phyloP scores from a whole-genome alignment of 768 basidiomycete species.

The Russula abietina region DNA sequence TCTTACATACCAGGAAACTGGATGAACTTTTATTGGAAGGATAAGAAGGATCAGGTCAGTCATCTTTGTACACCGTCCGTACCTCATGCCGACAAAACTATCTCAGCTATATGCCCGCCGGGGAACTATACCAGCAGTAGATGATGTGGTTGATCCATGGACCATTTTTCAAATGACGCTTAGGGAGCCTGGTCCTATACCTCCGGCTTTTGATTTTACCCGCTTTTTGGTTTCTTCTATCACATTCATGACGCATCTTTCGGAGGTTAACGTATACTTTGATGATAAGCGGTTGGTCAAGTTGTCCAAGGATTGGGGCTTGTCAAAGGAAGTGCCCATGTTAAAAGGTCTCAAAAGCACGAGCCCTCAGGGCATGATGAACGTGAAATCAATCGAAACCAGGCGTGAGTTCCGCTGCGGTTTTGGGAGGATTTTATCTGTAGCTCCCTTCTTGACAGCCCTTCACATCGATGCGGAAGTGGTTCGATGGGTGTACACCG shows the following conservation, averaged over 20 bases:
- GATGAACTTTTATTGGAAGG: conserved; percentile 98
- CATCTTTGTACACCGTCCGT: not conserved
- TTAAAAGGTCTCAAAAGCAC: conserved; percentile 52
- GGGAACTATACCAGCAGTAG: conserved; percentile 50
- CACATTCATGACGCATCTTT: conserved; percentile 83
- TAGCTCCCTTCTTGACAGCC: conserved; percentile 35
- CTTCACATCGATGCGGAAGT: conserved; percentile 76
- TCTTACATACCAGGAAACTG: conserved; percentile 55
- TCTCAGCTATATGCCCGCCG: conserved; percentile 76
- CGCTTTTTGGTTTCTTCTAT: conserved; percentile 87
- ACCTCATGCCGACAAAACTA: not conserved
- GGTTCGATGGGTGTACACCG: conserved; percentile 68
- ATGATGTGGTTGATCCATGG: conserved; percentile 46
- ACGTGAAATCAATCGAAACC: conserved; percentile 51
- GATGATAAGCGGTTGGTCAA: conserved; percentile 68
- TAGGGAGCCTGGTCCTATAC: conserved; percentile 74
- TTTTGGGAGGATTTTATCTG: conserved; percentile 6
- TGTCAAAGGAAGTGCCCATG: conserved; percentile 45
- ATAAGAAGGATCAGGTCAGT: conserved; percentile 77
- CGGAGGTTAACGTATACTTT: conserved; percentile 73
- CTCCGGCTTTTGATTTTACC: conserved; percentile 78
- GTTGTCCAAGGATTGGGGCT: conserved; percentile 56
- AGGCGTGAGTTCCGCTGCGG: conserved; percentile 43
- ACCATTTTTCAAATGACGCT: conserved; percentile 87
- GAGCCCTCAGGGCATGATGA: conserved; percentile 62